Evolutionary conservation across 2,329 filamentous ascomycete species (phyloP).

Genomic region (Botrytis elliptica): DNA sequence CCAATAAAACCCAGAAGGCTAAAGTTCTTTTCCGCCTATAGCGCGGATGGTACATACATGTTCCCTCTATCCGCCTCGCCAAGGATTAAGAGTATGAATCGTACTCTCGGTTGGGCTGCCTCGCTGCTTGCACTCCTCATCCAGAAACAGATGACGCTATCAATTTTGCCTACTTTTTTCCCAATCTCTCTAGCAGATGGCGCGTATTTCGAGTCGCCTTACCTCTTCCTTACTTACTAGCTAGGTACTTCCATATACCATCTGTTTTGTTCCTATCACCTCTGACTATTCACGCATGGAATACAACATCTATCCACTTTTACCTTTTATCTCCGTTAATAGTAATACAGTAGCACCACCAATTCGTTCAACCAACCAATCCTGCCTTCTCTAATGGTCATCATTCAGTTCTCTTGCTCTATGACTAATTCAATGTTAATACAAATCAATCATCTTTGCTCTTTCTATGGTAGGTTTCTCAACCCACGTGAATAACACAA

Average conservation of each 20-base stretch:
- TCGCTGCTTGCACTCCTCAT: neutral
- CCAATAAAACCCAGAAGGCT: neutral
- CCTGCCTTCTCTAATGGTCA: conserved; percentile 10
- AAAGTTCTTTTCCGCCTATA: neutral
- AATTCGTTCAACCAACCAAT: neutral
- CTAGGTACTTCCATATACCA: neutral
- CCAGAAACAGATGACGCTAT: neutral
- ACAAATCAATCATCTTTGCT: neutral
- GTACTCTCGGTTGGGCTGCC: neutral
- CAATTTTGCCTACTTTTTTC: neutral
- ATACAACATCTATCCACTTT: conserved; percentile 7
- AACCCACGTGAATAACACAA: conserved; percentile 3
- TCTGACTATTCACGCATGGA: neutral
- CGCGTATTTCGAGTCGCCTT: conserved; percentile 4
- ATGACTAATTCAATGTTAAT: conserved; percentile 12
- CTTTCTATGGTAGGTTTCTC: neutral
- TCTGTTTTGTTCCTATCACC: neutral
- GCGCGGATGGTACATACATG: neutral
- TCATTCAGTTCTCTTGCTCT: conserved; percentile 2
- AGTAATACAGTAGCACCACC: neutral
- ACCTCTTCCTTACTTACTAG: neutral
- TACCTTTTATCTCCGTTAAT: neutral
- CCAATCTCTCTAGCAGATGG: neutral
- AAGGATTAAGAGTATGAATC: neutral
- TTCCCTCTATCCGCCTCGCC: neutral